These are phyloP conservation scores for Colletotrichum horii DNA, from an alignment of 2,329 filamentous ascomycete species.

Conservation along the genomic window DNA sequence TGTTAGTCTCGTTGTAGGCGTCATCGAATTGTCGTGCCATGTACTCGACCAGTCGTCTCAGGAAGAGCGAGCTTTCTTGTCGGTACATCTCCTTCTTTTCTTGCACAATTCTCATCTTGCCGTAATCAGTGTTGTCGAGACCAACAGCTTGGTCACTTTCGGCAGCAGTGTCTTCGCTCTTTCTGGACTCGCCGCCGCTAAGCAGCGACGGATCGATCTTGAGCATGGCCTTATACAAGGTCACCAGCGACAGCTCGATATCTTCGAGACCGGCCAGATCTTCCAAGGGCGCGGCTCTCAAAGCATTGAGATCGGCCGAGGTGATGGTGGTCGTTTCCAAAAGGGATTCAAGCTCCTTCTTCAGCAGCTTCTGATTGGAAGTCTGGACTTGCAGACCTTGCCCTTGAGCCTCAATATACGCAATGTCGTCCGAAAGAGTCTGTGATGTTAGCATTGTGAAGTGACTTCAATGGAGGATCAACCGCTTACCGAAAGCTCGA, in stretches of 20 bases:
- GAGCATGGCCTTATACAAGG: conserved; percentile 88
- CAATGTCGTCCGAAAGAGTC: conserved; percentile 94
- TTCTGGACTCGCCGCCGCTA: conserved; percentile 49
- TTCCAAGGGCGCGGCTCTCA: conserved; percentile 77
- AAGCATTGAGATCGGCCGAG: conserved; percentile 72
- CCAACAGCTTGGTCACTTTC: conserved; percentile 44
- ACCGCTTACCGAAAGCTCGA: conserved; percentile 81
- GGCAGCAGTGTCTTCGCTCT: conserved; percentile 53
- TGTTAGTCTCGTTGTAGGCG: conserved; percentile 73
- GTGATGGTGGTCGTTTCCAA: conserved; percentile 92
- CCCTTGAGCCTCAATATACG: conserved; percentile 95
- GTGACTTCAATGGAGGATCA: background rate
- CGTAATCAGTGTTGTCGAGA: conserved; percentile 69
- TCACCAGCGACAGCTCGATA: conserved; percentile 78
- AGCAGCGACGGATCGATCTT: conserved; percentile 88
- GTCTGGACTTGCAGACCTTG: conserved; percentile 97
- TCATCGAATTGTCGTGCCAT: conserved; percentile 82
- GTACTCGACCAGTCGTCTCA: conserved; percentile 80
- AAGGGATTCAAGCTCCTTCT: conserved; percentile 87
- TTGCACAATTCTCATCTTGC: conserved; percentile 90
- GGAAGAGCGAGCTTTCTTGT: conserved; percentile 76
- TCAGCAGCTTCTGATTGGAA: conserved; percentile 92
- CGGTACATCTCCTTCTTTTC: conserved; percentile 93
- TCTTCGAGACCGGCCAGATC: conserved; percentile 73
- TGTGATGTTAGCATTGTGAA: conserved; percentile 41